phyloP scores from a whole-genome alignment of 208 protist genomes.

The Lotmaria passim region DNA sequence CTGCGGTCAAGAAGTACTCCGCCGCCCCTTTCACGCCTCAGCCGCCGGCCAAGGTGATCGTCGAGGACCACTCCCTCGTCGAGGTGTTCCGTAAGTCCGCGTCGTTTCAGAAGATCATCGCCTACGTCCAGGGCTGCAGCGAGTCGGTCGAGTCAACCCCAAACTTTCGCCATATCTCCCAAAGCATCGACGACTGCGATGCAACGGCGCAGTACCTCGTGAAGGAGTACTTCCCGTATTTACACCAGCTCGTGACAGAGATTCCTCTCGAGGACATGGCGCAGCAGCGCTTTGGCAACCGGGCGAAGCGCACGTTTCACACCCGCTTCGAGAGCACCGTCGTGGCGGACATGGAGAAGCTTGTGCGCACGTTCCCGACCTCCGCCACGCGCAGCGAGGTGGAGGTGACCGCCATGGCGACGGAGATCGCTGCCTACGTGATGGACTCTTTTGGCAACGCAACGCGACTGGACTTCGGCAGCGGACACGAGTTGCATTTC shows the following conservation, averaged over 20 bases:
- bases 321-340: conserved; percentile 50
- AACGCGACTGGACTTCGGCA: conserved; percentile 98
- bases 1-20: conserved; percentile 24
- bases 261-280: conserved; percentile 82
- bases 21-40: conserved; percentile 16
- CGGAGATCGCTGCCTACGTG: conserved; percentile 93
- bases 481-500: conserved; percentile 99
- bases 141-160: conserved; percentile 36
- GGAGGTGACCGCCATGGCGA: conserved; percentile 38
- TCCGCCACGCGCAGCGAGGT: conserved; percentile 23
- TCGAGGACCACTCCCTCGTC: conserved; percentile 67
- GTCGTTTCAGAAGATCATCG: conserved; percentile 71
- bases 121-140: conserved; percentile 64
- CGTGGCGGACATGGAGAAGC: conserved; percentile 47
- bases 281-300: conserved; percentile 90
- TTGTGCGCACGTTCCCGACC: conserved; percentile 54
- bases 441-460: conserved; percentile 95
- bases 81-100: conserved; percentile 62
- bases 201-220: conserved; percentile 53
- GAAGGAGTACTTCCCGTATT: conserved; percentile 55
- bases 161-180: conserved; percentile 18
- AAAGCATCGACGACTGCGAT: conserved; percentile 27
- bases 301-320: conserved; percentile 83
- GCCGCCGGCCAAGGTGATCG: conserved; percentile 68
- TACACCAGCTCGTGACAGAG: conserved; percentile 55